phyloP scores from a whole-genome alignment of 2,329 filamentous ascomycete species.

The Xylaria digitata region DNA sequence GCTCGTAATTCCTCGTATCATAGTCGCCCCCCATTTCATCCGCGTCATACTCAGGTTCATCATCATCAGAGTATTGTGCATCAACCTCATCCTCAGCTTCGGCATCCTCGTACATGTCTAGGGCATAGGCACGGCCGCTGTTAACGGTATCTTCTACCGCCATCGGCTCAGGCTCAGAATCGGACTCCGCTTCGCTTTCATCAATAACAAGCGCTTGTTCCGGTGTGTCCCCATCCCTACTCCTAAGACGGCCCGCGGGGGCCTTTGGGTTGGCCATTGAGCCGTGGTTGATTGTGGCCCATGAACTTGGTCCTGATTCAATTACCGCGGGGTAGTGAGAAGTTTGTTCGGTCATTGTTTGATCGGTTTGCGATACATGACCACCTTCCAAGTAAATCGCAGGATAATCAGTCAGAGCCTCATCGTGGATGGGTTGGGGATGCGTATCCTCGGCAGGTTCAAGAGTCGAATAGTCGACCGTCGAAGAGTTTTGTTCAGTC shows the following conservation, averaged over 20 bases:
- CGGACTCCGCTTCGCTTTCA: slow-evolving; percentile 48
- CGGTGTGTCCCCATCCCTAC: slow-evolving; percentile 41
- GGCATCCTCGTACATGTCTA: slow-evolving; percentile 44
- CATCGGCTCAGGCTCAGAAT: slow-evolving; percentile 34
- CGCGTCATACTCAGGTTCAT: slow-evolving; percentile 48
- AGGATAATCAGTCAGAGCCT: slow-evolving; percentile 42
- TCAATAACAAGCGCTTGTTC: slow-evolving; percentile 48
- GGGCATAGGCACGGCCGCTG: slow-evolving; percentile 35
- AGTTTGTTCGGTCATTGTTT: slow-evolving; percentile 27
- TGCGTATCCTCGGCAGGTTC: slow-evolving; percentile 36
- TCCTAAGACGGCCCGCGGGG: slow-evolving; percentile 36
- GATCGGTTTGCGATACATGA: slow-evolving; percentile 22
- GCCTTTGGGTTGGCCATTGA: slow-evolving; percentile 32
- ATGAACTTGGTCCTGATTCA: slow-evolving; percentile 38
- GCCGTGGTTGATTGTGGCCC: slow-evolving; percentile 46
- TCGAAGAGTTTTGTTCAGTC: not conserved
- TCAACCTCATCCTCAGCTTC: slow-evolving; percentile 46
- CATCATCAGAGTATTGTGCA: slow-evolving; percentile 47
- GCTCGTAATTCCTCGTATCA: slow-evolving; percentile 48
- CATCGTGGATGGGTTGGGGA: slow-evolving; percentile 14
- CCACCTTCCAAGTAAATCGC: slow-evolving; percentile 41
- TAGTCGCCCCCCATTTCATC: slow-evolving; percentile 51
- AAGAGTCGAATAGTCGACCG: slow-evolving; percentile 40
- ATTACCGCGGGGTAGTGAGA: slow-evolving; percentile 13
- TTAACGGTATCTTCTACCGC: slow-evolving; percentile 39